These are phyloP conservation scores for Ceratocystiopsis brevicomis DNA, from an alignment of 2,329 filamentous ascomycete species.

Conservation along the genomic window DNA sequence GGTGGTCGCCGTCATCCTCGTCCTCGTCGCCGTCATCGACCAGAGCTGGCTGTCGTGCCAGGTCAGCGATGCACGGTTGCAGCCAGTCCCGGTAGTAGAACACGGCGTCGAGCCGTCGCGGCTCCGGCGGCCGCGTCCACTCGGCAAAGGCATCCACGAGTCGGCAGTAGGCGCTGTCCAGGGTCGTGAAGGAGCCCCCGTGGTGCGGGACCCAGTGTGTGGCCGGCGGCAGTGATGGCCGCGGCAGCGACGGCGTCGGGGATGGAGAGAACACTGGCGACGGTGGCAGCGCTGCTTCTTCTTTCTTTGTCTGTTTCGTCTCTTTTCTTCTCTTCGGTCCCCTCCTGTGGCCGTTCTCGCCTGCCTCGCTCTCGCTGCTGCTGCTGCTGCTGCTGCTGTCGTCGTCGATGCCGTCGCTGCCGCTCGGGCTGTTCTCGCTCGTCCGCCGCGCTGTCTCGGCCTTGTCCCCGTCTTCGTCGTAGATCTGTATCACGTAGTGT, in stretches of 20 bases:
- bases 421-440: not conserved
- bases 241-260: no score
- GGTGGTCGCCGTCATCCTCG: not conserved
- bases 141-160: conserved; percentile 3
- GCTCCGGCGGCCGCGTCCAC: conserved; percentile 2
- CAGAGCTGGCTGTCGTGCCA: not conserved
- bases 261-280: no score
- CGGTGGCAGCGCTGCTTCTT: not conserved
- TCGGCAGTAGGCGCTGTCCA: conserved; percentile 2
- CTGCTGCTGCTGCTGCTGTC: no score
- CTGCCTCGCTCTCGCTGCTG: not conserved
- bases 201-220: no score
- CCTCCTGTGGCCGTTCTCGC: no score
- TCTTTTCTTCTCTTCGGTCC: no score
- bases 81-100: conserved; percentile 3
- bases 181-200: conserved; percentile 6
- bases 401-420: no score
- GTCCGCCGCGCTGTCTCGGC: not conserved
- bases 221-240: no score
- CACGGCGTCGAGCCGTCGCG: conserved; percentile 2
- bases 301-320: not conserved
- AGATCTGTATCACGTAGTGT: not conserved
- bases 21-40: no score
- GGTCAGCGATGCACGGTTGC: not conserved
- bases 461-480: not conserved